Evolutionary conservation across 495 filamentous ascomycete genomes (phyloP), one percentile per base, ranked within the genome.

Genomic region (Astrocystis sublimbata): DNA sequence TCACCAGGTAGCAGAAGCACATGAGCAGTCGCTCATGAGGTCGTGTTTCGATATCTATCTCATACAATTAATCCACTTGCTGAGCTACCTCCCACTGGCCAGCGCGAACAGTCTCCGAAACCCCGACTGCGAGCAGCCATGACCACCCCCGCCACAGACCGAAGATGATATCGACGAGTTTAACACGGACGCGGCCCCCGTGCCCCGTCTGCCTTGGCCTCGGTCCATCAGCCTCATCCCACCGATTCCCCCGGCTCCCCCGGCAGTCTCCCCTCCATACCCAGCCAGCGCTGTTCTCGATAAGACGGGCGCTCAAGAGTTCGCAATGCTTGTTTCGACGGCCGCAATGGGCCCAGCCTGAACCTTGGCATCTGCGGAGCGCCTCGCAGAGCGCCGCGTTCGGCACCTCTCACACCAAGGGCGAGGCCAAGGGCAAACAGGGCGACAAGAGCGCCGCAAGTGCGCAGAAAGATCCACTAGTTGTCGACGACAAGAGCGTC

Each of bases 401-500:
- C 36, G 53, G 61, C 45, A 51, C 53, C n/a, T 63, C n/a, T n/a
- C n/a, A n/a, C n/a, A n/a, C n/a, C n/a, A n/a, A n/a, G n/a, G n/a
- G n/a, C n/a, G n/a, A 24, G n/a, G 45, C 61, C 31, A 63, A 43
- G 5, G 42, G 42, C 45, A 50, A 51, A 36, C 61, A 46, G 19
- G 43, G 51, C 4, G 53, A 58, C 4, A 50, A 41, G 26, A 51
- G 52, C 35, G 33, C 35, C 3, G 43, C 1, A 38, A 45, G 45
- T 23, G 15, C 61, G 8, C 67, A 43, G 52, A 72, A 68, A 63
- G 78, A 79, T 60, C 74, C 74, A 31, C 68, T 81, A 24, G 76
- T 73, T 24, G 53, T 73, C 4, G 55, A 80, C 28, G 81, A 81
- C 42, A 85, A 85, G 73, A 78, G 67, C 19, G 89, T 83, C 9